Conservation (phyloP, 2,329 filamentous ascomycete species). For the Colletotrichum endophyticum region DNA sequence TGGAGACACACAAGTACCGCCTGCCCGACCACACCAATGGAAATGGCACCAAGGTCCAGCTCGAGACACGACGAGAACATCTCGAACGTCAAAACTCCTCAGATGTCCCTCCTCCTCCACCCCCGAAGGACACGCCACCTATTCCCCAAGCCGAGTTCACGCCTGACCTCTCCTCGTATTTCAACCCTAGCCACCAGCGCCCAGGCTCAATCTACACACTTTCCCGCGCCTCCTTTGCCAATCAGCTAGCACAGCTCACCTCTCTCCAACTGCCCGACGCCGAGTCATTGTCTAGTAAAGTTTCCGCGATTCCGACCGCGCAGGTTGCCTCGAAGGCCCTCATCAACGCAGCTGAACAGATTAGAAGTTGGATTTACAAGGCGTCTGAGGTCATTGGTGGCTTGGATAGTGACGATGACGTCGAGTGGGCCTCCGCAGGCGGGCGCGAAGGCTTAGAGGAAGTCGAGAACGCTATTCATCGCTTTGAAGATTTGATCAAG, state of each 20-base stretch:
- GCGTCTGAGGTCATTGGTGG: conserved; percentile 88
- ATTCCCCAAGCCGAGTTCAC: conserved; percentile 46
- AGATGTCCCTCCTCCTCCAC: conserved; percentile 41
- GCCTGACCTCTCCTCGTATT: conserved; percentile 64
- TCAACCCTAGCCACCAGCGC: conserved; percentile 70
- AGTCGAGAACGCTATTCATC: conserved; percentile 75
- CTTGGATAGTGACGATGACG: conserved; percentile 93
- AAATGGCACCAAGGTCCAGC: conserved; percentile 69
- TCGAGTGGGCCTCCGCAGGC: conserved; percentile 93
- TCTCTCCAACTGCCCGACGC: conserved; percentile 89
- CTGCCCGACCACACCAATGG: conserved; percentile 73
- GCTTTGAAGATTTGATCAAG: conserved; percentile 88
- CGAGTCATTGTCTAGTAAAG: conserved; percentile 79
- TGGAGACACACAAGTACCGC: conserved; percentile 78
- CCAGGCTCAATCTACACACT: conserved; percentile 92
- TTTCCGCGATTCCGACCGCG: conserved; percentile 84
- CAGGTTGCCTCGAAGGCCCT: conserved; percentile 83
- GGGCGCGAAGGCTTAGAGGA: conserved; percentile 81
- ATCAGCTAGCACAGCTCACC: conserved; percentile 90
- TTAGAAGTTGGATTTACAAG: conserved; percentile 91
- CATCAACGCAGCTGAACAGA: conserved; percentile 88
- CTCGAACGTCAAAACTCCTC: conserved; percentile 52
- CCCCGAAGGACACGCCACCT: conserved; percentile 55
- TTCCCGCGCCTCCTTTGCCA: conserved; percentile 89
- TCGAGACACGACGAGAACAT: conserved; percentile 62